These are phyloP conservation scores for Apodospora peruviana DNA, from an alignment of 495 filamentous ascomycete species.

Conservation along the genomic window DNA sequence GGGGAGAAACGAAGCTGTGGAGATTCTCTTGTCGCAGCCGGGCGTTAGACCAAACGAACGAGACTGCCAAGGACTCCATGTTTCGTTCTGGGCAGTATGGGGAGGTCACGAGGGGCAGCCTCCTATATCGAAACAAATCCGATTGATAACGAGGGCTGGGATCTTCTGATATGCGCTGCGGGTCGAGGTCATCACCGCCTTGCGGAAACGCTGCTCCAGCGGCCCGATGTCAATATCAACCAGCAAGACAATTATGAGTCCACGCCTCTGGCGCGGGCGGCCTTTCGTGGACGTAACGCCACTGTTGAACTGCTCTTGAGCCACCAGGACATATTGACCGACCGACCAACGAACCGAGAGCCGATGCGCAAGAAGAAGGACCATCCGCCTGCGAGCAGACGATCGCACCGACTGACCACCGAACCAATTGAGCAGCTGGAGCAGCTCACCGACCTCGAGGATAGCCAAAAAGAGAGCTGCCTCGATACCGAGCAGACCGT, in stretches of 20 bases:
- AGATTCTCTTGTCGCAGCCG: not conserved
- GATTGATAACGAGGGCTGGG: not conserved
- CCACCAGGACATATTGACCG: not conserved
- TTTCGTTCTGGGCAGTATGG: not conserved
- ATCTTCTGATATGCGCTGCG: not conserved
- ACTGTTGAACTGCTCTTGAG: not conserved
- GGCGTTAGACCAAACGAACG: not conserved
- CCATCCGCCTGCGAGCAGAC: not conserved
- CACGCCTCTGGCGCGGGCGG: not conserved
- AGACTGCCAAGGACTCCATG: not conserved
- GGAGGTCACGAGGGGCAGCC: not conserved
- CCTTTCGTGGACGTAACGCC: not conserved
- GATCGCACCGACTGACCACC: not conserved
- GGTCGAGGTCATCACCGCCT: not conserved
- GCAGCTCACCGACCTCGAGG: not conserved
- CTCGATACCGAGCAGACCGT: not conserved
- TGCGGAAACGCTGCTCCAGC: not conserved
- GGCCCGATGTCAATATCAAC: not conserved
- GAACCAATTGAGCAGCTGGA: not conserved
- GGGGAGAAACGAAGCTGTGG: not conserved
- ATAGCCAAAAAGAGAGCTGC: not conserved
- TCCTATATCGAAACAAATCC: not conserved
- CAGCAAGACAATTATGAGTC: not conserved
- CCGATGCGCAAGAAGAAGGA: not conserved
- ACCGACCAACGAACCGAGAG: not conserved